Evolutionary conservation across 2,329 filamentous ascomycete species (phyloP).

Genomic region (Botrytis fragariae): DNA sequence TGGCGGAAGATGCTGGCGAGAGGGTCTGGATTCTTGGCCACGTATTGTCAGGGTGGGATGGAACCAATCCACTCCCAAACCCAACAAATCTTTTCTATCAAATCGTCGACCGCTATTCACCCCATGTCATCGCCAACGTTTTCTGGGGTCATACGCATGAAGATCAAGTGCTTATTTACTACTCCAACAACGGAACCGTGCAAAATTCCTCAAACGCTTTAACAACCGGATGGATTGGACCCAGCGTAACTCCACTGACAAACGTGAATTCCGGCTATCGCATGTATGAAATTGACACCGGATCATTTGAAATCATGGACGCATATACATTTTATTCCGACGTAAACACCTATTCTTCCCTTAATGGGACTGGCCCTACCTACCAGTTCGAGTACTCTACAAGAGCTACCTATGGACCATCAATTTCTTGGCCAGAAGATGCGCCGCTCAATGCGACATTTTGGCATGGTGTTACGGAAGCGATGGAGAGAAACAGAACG

Average conservation of each 20-base stretch:
- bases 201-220: constrained; percentile 44
- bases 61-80: constrained; percentile 51
- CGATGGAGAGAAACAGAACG: constrained; percentile 50
- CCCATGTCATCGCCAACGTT: constrained; percentile 53
- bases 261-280: constrained; percentile 54
- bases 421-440: constrained; percentile 45
- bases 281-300: constrained; percentile 55
- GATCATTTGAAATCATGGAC: constrained; percentile 52
- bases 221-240: constrained; percentile 52
- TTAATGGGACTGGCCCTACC: constrained; percentile 45
- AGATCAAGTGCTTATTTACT: constrained; percentile 54
- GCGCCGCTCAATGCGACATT: constrained; percentile 58
- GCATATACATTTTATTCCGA: constrained; percentile 54
- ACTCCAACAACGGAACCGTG: constrained; percentile 50
- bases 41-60: constrained; percentile 56
- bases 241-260: constrained; percentile 51
- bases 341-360: constrained; percentile 44
- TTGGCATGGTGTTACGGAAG: constrained; percentile 57
- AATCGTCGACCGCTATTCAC: constrained; percentile 53
- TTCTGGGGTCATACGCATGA: constrained; percentile 57
- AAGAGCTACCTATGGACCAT: constrained; percentile 47
- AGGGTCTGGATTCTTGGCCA: constrained; percentile 55
- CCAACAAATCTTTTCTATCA: constrained; percentile 55
- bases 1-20: constrained; percentile 50
- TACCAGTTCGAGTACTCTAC: constrained; percentile 52